A percentile compares a stretch with the other conserved stretches of the same genome.
Evolutionary conservation across 2,329 filamentous ascomycete species (phyloP).

Genomic region (Fusarium beomiforme): DNA sequence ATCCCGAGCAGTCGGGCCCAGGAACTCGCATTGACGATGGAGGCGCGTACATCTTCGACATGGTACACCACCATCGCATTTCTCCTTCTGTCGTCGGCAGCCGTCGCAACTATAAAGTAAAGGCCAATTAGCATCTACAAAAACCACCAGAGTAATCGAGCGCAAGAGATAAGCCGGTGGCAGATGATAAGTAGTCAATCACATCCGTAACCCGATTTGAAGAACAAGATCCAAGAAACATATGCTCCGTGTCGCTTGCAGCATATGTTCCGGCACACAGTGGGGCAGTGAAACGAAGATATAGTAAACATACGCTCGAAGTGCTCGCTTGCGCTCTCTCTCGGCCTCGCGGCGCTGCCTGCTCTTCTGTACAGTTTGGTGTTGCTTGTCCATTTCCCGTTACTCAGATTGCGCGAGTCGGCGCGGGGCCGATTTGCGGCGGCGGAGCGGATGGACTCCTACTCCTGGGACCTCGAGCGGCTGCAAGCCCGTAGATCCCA

Average conservation of each 20-base stretch:
- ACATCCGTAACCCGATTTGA: constrained; percentile 2
- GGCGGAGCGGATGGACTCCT: constrained; percentile 34
- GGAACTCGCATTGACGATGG: constrained; percentile 61
- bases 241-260: not conserved
- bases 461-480: constrained; percentile 41
- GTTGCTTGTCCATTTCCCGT: constrained; percentile 46
- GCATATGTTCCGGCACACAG: constrained; percentile 1
- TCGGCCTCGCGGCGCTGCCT: constrained; percentile 44
- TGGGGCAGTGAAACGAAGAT: not conserved
- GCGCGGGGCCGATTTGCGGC: constrained; percentile 43
- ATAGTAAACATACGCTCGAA: constrained; percentile 39
- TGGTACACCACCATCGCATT: constrained; percentile 65
- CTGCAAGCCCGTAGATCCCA: constrained; percentile 43
- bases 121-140: constrained; percentile 8
- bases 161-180: not conserved
- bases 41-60: constrained; percentile 63
- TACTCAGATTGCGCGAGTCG: constrained; percentile 36
- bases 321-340: constrained; percentile 44
- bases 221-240: not conserved
- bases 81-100: constrained; percentile 65
- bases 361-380: constrained; percentile 43
- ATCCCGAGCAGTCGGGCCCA: constrained; percentile 47
- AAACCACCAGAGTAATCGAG: not conserved
- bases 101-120: constrained; percentile 58
- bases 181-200: not conserved